These are phyloP conservation scores for Ilex paraguariensis DNA, from an alignment of 305 asterid genomes.

Conservation along the genomic window DNA sequence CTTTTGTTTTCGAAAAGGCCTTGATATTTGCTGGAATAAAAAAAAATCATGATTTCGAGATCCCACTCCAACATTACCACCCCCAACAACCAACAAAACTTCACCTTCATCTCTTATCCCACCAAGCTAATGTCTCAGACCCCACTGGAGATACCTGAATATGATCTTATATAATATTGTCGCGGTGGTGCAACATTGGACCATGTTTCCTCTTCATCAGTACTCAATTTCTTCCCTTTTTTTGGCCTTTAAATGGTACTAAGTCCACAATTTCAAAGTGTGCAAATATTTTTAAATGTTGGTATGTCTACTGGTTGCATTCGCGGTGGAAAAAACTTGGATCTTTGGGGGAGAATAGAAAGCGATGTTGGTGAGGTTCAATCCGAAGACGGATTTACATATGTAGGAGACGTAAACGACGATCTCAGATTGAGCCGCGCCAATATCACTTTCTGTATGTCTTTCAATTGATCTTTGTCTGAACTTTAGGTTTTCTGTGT, in stretches of 20 bases:
- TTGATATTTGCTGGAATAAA: too few species aligned
- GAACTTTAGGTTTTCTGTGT: too few species aligned
- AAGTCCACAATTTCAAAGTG: too few species aligned
- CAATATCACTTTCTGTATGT: conserved; percentile 63
- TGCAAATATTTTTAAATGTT: too few species aligned
- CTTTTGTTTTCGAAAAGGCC: background rate
- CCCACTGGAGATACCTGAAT: background rate
- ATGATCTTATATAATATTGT: background rate
- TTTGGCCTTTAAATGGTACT: background rate
- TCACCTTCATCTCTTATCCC: background rate
- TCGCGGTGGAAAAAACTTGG: too few species aligned
- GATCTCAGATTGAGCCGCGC: conserved; percentile 99
- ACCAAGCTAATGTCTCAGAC: background rate
- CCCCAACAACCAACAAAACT: background rate
- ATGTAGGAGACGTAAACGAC: conserved; percentile 34
- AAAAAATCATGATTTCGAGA: background rate
- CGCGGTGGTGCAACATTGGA: background rate
- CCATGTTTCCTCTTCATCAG: background rate
- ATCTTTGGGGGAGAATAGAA: conserved; percentile 8
- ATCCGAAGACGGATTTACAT: conserved; percentile 69
- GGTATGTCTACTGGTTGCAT: too few species aligned
- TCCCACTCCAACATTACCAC: background rate
- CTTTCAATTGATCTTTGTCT: too few species aligned
- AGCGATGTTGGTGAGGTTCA: conserved; percentile 98
- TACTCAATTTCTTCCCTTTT: background rate